Evolutionary conservation across 2,329 filamentous ascomycete genomes (phyloP).

Genomic region (Hortaea werneckii): DNA sequence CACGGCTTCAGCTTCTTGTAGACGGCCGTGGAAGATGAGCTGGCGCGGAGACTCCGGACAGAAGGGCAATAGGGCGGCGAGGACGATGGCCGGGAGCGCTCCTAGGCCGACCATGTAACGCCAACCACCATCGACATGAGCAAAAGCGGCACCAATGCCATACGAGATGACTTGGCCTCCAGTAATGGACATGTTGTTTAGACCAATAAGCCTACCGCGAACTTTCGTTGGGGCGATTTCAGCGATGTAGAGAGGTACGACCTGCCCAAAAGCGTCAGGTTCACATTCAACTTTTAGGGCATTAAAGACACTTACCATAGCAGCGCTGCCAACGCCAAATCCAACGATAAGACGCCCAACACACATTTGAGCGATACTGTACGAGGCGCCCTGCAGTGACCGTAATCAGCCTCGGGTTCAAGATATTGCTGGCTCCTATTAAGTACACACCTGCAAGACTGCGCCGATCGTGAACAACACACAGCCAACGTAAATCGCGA

Average conservation of each 20-base stretch:
- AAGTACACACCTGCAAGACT: slow-evolving; percentile 10
- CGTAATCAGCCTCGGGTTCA: too few species aligned
- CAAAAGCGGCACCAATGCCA: slow-evolving; percentile 25
- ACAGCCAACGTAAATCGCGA: slow-evolving; percentile 31
- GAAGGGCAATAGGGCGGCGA: slow-evolving; percentile 24
- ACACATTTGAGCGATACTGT: slow-evolving; percentile 32
- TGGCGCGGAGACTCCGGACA: slow-evolving; percentile 30
- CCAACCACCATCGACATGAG: slow-evolving; percentile 23
- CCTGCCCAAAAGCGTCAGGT: neutral
- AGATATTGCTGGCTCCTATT: neutral
- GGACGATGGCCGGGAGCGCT: slow-evolving; percentile 26
- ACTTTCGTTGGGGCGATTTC: slow-evolving; percentile 41
- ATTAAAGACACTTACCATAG: slow-evolving; percentile 25
- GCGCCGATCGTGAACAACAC: slow-evolving; percentile 30
- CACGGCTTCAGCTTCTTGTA: slow-evolving; percentile 24
- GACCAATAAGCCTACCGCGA: slow-evolving; percentile 29
- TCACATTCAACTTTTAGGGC: neutral
- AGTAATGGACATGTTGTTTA: slow-evolving; percentile 28
- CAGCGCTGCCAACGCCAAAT: slow-evolving; percentile 37
- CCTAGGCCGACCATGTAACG: slow-evolving; percentile 27
- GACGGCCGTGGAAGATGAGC: slow-evolving; percentile 28
- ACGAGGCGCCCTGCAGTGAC: neutral
- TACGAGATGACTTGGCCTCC: slow-evolving; percentile 26
- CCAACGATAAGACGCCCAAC: slow-evolving; percentile 38
- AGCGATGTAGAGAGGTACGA: slow-evolving; percentile 35